Percentiles rank a stretch among this genome's conserved stretches.
phyloP scores from a whole-genome alignment of 1,139 yeast genomes.

The Taphrina wiesneri region DNA sequence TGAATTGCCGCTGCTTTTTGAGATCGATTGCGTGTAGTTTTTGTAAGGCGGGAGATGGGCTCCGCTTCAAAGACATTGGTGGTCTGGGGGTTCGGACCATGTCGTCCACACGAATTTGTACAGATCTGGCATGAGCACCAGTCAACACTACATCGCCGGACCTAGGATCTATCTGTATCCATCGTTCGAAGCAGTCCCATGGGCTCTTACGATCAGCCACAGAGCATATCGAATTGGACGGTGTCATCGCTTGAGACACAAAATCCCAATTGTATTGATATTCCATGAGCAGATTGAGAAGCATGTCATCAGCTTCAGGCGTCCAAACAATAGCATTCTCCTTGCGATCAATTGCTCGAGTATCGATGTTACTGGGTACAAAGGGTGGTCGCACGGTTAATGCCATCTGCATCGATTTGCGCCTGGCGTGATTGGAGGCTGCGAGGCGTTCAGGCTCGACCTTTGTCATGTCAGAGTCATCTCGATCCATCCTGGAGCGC shows the following conservation, averaged over 20 bases:
- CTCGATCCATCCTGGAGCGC: slow-evolving; percentile 20
- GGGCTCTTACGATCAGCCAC: slow-evolving; percentile 94
- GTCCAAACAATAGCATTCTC: slow-evolving; percentile 74
- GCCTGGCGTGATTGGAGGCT: background rate
- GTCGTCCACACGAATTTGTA: slow-evolving; percentile 89
- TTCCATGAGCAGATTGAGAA: slow-evolving; percentile 79
- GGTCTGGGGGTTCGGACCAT: slow-evolving; percentile 26
- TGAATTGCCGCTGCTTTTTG: slow-evolving; percentile 84
- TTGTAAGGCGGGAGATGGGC: background rate
- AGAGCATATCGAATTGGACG: slow-evolving; percentile 65
- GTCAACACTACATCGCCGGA: slow-evolving; percentile 52
- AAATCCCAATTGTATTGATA: slow-evolving; percentile 92
- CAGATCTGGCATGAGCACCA: slow-evolving; percentile 79
- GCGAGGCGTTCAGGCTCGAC: background rate
- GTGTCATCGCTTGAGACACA: slow-evolving; percentile 75
- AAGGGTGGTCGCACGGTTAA: slow-evolving; percentile 68
- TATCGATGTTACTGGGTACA: slow-evolving; percentile 49
- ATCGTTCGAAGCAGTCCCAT: slow-evolving; percentile 97
- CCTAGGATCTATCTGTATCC: slow-evolving; percentile 83
- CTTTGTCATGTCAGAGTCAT: background rate
- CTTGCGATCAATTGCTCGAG: slow-evolving; percentile 59
- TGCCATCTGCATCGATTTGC: slow-evolving; percentile 17
- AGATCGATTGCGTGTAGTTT: slow-evolving; percentile 3
- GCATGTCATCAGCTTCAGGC: slow-evolving; percentile 83
- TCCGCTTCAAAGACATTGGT: slow-evolving; percentile 62